These are phyloP conservation scores for Sporothrix dimorphospora DNA, from an alignment of 2,329 filamentous ascomycete genomes.

Conservation along the genomic window DNA sequence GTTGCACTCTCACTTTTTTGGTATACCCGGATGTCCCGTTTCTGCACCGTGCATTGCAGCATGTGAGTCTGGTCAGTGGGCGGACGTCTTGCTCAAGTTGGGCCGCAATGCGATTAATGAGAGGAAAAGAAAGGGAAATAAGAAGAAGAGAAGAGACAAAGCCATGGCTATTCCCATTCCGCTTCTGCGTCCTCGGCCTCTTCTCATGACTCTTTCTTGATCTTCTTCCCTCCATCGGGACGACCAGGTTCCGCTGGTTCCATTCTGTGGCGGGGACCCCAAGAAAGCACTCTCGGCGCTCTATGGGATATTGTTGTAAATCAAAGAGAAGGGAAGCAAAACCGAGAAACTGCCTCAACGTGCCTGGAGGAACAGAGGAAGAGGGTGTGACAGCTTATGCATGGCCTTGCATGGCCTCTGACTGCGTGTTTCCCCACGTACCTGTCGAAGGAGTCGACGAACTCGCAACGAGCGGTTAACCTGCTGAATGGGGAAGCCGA, in stretches of 20 bases:
- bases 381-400: slow-evolving; percentile 6
- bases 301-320: neutral
- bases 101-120: neutral
- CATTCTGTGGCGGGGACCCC: neutral
- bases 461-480: slow-evolving; percentile 16
- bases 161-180: neutral
- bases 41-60: slow-evolving; percentile 13
- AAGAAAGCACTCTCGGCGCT: neutral
- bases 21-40: neutral
- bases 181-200: neutral
- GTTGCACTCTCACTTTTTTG: neutral
- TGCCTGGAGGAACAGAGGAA: neutral
- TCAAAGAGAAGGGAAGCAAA: neutral
- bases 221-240: neutral
- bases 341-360: neutral
- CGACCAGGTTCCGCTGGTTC: slow-evolving; percentile 13
- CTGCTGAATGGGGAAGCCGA: slow-evolving; percentile 10
- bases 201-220: neutral
- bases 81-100: neutral
- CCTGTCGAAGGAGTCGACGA: neutral
- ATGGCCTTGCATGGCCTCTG: neutral
- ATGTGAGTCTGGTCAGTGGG: neutral
- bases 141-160: neutral
- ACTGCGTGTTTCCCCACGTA: neutral
- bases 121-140: neutral